A percentile compares a stretch with the other conserved stretches of the same genome.
Evolutionary conservation across 2,329 filamentous ascomycete genomes (phyloP).

Genomic region (Calonectria pteridis): DNA sequence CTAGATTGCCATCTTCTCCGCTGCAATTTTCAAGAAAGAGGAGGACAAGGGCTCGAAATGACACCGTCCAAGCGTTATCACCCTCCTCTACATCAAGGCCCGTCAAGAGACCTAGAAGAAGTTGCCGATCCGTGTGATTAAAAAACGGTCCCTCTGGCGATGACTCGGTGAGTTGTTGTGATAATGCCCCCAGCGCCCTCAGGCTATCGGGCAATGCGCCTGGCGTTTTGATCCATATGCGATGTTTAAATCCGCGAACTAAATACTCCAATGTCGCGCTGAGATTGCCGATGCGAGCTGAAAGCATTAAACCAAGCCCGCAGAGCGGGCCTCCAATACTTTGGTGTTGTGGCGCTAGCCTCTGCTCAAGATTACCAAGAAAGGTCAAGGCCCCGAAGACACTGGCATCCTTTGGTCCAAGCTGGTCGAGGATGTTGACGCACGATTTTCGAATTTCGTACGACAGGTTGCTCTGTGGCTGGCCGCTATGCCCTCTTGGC

Average conservation of each 20-base stretch:
- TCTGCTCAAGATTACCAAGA: slow-evolving; percentile 56
- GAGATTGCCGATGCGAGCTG: slow-evolving; percentile 44
- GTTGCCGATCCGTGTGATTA: slow-evolving; percentile 35
- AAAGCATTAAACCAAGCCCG: slow-evolving; percentile 47
- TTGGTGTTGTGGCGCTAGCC: slow-evolving; percentile 42
- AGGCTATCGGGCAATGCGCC: slow-evolving; percentile 37
- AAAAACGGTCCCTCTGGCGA: slow-evolving; percentile 1
- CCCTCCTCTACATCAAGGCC: slow-evolving; percentile 45
- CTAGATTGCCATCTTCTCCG: not conserved
- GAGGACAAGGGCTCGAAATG: slow-evolving; percentile 41
- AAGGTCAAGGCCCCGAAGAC: slow-evolving; percentile 48
- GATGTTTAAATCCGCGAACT: slow-evolving; percentile 33
- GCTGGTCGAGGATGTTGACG: slow-evolving; percentile 31
- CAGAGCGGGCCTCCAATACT: slow-evolving; percentile 46
- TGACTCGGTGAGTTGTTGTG: slow-evolving; percentile 21
- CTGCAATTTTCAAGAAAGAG: slow-evolving; percentile 22
- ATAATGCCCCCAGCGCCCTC: slow-evolving; percentile 36
- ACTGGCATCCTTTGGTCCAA: slow-evolving; percentile 8
- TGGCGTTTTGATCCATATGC: slow-evolving; percentile 26
- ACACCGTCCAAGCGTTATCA: slow-evolving; percentile 33
- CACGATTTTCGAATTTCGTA: slow-evolving; percentile 41
- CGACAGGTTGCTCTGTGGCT: slow-evolving; percentile 29
- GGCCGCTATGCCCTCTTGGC: not conserved
- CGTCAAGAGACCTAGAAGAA: slow-evolving; percentile 46
- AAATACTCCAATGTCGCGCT: slow-evolving; percentile 44